Base-by-base conservation (phyloP, 1,284 basidiomycete species). In the Leccinum subspadiceum region DNA sequence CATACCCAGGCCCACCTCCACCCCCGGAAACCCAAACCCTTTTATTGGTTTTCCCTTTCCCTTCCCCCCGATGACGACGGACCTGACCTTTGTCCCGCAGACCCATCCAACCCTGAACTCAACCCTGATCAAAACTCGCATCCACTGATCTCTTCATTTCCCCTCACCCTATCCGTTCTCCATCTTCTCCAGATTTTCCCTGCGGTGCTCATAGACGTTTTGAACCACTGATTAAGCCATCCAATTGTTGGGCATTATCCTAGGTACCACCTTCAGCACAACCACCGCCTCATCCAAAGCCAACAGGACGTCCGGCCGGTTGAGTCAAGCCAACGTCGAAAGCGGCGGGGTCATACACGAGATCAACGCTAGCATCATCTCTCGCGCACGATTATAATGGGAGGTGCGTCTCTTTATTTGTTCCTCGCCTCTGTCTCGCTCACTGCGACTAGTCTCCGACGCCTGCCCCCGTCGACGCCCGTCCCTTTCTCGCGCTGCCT, bases 321-420 rank as follows among this genome's bases (percentile, higher is more conserved):
- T 51, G 33, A 29, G 13, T 3, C 39, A 57, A 53, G n/a, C 52
- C 33, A 54, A 5, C 39, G 10, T 12, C 53, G 2, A 53, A 35
- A 20, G 17, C 57, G 0, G 55, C 53, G 57, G 48, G 0, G 33
- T 54, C 13, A 68, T 63, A 53, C 48, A 57, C 20, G 69, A 72
- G 31, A 51, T 68, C 39, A 64, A 5, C 44, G 44, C 57, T 0
- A 49, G 5, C 10, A 54, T 70, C 35, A 65, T 72, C 50, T 54
- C 68, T 3, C 55, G 52, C 15, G 67, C 68, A 3, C 57, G 37
- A 4, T 53, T 1, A 8, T 53, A 82, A 9, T 90, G 86, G 86
- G 83, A 76, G 65, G 88, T 87, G 10, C 65, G 65, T 77, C 13
- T 24, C 12, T 49, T 49, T 15, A 13, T 15, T 72, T 22, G n/a